These are phyloP conservation scores for Xylaria arbuscula DNA, from an alignment of 2,329 filamentous ascomycete species.

Conservation along the genomic window DNA sequence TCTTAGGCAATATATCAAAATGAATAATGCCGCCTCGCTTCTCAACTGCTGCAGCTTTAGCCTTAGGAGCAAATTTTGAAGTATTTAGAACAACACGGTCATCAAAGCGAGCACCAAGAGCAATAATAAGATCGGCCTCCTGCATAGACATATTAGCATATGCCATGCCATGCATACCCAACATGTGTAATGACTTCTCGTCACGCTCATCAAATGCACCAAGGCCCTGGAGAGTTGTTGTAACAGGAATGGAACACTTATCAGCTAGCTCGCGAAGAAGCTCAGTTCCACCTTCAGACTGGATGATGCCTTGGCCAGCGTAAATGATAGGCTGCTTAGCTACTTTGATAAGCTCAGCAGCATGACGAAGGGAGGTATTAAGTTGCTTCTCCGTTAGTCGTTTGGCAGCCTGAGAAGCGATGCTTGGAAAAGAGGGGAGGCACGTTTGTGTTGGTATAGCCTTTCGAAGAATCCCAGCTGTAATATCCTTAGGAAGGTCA, in stretches of 20 bases:
- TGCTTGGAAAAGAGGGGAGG: slow-evolving; percentile 79
- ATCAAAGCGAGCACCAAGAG: slow-evolving; percentile 91
- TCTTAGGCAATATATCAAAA: slow-evolving; percentile 99
- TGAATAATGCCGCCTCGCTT: slow-evolving; percentile 93
- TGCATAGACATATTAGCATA: slow-evolving; percentile 99
- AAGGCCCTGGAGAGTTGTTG: slow-evolving; percentile 93
- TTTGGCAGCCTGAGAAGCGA: slow-evolving; percentile 80
- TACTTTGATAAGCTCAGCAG: slow-evolving; percentile 84
- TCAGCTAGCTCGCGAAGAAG: slow-evolving; percentile 86
- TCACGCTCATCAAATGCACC: slow-evolving; percentile 94
- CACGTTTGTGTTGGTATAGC: slow-evolving; percentile 83
- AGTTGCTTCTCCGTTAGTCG: slow-evolving; percentile 74
- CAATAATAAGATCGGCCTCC: slow-evolving; percentile 94
- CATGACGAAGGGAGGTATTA: slow-evolving; percentile 75
- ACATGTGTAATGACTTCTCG: slow-evolving; percentile 95
- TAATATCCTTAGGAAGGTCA: slow-evolving; percentile 96
- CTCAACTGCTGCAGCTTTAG: slow-evolving; percentile 85
- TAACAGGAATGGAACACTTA: slow-evolving; percentile 91
- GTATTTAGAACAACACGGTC: slow-evolving; percentile 90
- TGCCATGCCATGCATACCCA: slow-evolving; percentile 79
- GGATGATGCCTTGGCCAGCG: slow-evolving; percentile 89
- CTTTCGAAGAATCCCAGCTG: slow-evolving; percentile 81
- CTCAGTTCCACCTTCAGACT: slow-evolving; percentile 79
- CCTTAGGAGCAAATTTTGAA: slow-evolving; percentile 87
- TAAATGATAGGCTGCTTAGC: slow-evolving; percentile 97